Evolutionary conservation across 805 yeast species (phyloP).

Genomic region (Blastobotrys americana): DNA sequence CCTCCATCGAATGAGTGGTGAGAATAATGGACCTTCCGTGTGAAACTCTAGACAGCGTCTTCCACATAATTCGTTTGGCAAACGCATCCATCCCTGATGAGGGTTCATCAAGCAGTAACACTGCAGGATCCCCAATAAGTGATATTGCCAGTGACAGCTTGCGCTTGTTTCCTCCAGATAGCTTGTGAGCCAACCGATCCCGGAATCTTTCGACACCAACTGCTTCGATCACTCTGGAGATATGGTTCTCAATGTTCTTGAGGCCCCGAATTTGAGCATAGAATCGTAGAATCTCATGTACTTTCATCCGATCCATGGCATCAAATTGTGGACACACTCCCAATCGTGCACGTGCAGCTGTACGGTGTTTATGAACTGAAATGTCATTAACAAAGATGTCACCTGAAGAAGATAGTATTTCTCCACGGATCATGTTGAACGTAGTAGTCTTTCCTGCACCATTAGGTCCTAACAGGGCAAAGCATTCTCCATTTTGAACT

Average conservation of each 20-base stretch:
- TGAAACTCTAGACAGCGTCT: conserved; percentile 27
- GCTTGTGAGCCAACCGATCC: conserved; percentile 26
- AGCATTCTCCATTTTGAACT: conserved; percentile 28
- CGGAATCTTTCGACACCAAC: conserved; percentile 31
- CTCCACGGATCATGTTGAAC: conserved; percentile 34
- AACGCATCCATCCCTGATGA: conserved; percentile 36
- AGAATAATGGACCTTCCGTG: conserved; percentile 30
- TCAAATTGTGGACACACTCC: conserved; percentile 36
- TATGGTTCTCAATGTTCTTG: conserved; percentile 22
- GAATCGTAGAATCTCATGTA: conserved; percentile 27
- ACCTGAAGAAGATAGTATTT: conserved; percentile 26
- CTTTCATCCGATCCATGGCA: conserved; percentile 33
- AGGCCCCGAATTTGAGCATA: conserved; percentile 31
- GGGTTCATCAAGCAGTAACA: conserved; percentile 33
- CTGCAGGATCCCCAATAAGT: conserved; percentile 32
- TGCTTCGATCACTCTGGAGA: conserved; percentile 28
- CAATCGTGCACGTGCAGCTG: conserved; percentile 28
- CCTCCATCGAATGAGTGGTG: conserved; percentile 35
- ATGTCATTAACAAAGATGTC: conserved; percentile 27
- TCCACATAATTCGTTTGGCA: conserved; percentile 35
- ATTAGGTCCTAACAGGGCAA: conserved; percentile 33
- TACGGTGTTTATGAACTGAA: conserved; percentile 22
- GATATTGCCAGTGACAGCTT: conserved; percentile 33
- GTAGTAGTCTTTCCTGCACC: conserved; percentile 35
- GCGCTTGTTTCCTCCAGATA: conserved; percentile 34